Evolutionary conservation across 495 filamentous ascomycete species (phyloP).

Genomic region (Lasiosphaeriaceae sp.): DNA sequence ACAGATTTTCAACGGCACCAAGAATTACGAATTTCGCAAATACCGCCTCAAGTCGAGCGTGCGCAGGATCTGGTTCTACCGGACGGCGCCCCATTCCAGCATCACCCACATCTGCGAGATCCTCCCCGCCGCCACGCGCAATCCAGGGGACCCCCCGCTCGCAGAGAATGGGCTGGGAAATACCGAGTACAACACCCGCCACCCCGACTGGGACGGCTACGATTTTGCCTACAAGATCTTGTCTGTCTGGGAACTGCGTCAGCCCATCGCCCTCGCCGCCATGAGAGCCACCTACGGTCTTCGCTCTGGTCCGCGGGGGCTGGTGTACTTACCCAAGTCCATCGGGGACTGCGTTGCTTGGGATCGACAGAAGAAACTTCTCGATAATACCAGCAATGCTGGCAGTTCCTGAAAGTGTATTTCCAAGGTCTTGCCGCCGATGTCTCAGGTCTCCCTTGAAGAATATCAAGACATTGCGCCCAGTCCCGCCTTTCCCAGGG

Average conservation of each 20-base stretch:
- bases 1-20: not conserved
- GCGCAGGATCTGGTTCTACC: conserved; percentile 2
- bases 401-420: too few relatives aligned
- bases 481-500: too few relatives aligned
- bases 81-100: conserved; percentile 2
- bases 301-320: not conserved
- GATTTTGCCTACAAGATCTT: conserved; percentile 5
- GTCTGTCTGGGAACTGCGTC: not conserved
- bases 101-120: conserved; percentile 3
- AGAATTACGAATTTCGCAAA: conserved; percentile 4
- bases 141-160: not conserved
- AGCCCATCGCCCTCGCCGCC: not conserved
- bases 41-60: conserved; percentile 1
- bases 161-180: conserved; percentile 3
- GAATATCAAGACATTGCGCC: too few relatives aligned
- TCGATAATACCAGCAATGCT: too few relatives aligned
- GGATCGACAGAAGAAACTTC: not conserved
- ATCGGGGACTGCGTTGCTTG: not conserved
- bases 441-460: too few relatives aligned
- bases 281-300: not conserved
- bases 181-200: conserved; percentile 2
- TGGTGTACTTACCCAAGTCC: conserved; percentile 1
- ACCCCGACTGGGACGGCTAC: not conserved
- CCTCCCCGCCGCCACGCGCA: not conserved
- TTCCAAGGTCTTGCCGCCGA: too few relatives aligned